These are phyloP conservation scores for Heterobasidion irregulare DNA, from an alignment of 1,284 basidiomycete genomes.

Conservation along the genomic window DNA sequence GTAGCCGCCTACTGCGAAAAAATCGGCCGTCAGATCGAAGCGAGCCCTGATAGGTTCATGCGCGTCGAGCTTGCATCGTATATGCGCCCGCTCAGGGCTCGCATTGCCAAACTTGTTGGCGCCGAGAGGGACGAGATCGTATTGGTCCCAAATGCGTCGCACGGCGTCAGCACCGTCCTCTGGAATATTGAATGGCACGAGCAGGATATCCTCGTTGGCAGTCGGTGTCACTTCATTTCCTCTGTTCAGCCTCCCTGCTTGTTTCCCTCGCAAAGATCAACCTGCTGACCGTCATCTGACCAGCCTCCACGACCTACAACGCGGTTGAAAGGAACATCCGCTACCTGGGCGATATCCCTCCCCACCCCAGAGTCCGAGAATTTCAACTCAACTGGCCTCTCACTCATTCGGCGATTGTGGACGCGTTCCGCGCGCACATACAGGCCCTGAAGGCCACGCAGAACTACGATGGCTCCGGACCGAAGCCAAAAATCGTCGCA, in stretches of 20 bases:
- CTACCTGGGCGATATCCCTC: constrained; percentile 50
- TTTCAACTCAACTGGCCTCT: constrained; percentile 58
- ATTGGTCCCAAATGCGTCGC: constrained; percentile 56
- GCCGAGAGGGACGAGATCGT: constrained; percentile 58
- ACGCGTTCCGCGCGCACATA: constrained; percentile 38
- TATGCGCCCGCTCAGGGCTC: constrained; percentile 13
- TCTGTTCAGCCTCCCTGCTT: no score
- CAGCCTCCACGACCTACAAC: constrained; percentile 64
- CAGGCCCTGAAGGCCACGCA: constrained; percentile 17
- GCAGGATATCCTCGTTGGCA: constrained; percentile 40
- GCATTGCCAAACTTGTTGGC: constrained; percentile 52
- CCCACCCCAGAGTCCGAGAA: constrained; percentile 40
- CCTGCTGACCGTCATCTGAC: not conserved
- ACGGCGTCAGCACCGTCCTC: constrained; percentile 61
- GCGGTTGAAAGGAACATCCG: constrained; percentile 50
- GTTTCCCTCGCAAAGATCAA: not conserved
- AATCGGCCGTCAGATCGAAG: constrained; percentile 42
- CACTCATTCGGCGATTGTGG: constrained; percentile 50
- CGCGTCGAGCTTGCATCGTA: constrained; percentile 2
- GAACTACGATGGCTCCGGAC: constrained; percentile 14
- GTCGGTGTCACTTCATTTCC: constrained; percentile 20
- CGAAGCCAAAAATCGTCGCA: constrained; percentile 47
- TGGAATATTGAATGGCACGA: constrained; percentile 50
- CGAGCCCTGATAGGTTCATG: constrained; percentile 53
- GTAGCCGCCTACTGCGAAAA: constrained; percentile 44